phyloP scores from a whole-genome alignment of 768 basidiomycete genomes.

The Antrodiella citrinella region DNA sequence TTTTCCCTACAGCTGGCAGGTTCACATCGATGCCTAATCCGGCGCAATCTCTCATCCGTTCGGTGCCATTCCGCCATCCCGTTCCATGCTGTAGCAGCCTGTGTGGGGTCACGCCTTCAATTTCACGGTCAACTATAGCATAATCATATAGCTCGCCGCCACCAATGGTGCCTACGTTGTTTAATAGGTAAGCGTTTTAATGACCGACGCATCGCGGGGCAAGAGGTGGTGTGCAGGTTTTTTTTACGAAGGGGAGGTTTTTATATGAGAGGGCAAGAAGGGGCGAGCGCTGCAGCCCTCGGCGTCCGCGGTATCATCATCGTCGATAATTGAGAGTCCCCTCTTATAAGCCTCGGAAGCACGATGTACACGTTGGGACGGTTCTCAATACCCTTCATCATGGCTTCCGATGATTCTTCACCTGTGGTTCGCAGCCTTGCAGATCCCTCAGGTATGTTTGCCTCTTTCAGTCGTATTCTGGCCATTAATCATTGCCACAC shows the following conservation, averaged over 20 bases:
- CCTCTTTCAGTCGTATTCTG: background rate
- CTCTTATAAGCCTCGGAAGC: background rate
- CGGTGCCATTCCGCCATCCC: too few species aligned
- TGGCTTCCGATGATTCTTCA: background rate
- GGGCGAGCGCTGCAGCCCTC: background rate
- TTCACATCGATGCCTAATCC: background rate
- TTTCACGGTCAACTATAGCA: too few species aligned
- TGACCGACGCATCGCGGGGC: too few species aligned
- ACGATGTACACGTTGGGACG: background rate
- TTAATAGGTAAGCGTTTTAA: too few species aligned
- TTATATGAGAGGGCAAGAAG: background rate
- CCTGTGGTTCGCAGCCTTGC: slow-evolving; percentile 8
- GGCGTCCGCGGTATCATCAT: background rate
- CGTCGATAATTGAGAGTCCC: background rate
- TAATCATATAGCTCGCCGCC: too few species aligned
- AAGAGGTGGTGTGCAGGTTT: too few species aligned
- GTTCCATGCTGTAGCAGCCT: too few species aligned
- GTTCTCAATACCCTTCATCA: slow-evolving; percentile 1
- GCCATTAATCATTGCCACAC: background rate
- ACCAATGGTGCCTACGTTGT: too few species aligned
- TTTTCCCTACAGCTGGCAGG: background rate
- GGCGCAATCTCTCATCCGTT: background rate
- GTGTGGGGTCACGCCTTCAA: too few species aligned
- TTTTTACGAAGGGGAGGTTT: background rate
- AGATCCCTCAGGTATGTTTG: slow-evolving; percentile 12